Evolutionary conservation across 2,329 filamentous ascomycete genomes (phyloP).

Genomic region (Colletotrichum caudatum): DNA sequence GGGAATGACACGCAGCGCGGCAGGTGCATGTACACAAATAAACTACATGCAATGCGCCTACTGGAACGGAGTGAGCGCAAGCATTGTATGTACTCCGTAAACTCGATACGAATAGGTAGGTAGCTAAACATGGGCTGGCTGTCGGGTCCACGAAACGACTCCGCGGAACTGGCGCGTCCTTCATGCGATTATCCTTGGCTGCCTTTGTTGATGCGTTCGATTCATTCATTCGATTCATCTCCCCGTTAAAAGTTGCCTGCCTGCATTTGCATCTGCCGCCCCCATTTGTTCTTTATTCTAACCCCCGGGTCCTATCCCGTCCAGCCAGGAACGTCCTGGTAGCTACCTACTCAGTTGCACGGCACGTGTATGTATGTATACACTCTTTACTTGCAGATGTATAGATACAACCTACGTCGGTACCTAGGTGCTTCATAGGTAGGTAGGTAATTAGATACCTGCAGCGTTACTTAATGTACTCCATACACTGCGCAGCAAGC

Average conservation of each 20-base stretch:
- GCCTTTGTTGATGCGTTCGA: background rate
- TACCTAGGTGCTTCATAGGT: too few species aligned
- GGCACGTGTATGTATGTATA: background rate
- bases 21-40: background rate
- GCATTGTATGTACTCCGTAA: too few species aligned
- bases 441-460: too few species aligned
- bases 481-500: too few species aligned
- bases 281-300: background rate
- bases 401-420: background rate
- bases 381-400: background rate
- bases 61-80: too few species aligned
- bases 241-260: too few species aligned
- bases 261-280: background rate
- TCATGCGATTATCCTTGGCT: background rate
- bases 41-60: too few species aligned
- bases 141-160: background rate
- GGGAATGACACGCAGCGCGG: conserved; percentile 13
- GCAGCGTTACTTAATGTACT: too few species aligned
- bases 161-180: background rate
- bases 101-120: too few species aligned
- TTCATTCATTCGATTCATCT: background rate
- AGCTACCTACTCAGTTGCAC: background rate
- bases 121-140: background rate
- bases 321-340: background rate
- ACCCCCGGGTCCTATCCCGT: background rate